Evolutionary conservation across 2,329 filamentous ascomycete species (phyloP).

Genomic region (Fusarium longipes): DNA sequence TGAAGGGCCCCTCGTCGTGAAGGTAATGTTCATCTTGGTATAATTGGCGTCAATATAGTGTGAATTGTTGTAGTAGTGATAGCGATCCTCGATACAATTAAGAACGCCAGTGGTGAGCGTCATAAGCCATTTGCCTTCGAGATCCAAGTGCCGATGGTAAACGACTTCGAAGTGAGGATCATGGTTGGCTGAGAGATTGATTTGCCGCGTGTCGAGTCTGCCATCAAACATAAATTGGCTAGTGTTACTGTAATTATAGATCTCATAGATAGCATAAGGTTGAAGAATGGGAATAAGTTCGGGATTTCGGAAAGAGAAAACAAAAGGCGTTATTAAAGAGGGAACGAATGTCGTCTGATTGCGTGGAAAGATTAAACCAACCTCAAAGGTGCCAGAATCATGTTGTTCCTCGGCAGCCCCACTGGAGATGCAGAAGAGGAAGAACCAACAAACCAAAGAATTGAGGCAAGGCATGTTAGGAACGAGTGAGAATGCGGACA

Average conservation of each 20-base stretch:
- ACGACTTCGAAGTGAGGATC: not conserved
- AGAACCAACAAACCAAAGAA: too few species aligned
- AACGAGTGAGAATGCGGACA: too few species aligned
- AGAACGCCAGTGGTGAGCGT: not conserved
- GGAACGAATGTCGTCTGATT: slow-evolving; percentile 4
- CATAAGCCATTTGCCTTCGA: not conserved
- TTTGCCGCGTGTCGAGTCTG: fast-evolving
- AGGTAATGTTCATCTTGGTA: not conserved
- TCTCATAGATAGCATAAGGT: not conserved
- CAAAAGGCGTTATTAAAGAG: not conserved
- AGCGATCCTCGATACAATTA: not conserved
- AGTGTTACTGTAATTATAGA: not conserved
- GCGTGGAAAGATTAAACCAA: slow-evolving; percentile 13
- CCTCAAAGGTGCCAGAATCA: too few species aligned
- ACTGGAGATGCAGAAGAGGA: too few species aligned
- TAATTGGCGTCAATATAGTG: not conserved
- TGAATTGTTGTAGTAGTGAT: not conserved
- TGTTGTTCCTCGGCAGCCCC: too few species aligned
- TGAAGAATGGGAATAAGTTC: not conserved
- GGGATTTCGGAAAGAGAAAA: slow-evolving; percentile 5
- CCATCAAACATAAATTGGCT: fast-evolving
- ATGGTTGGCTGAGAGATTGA: not conserved
- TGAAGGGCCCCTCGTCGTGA: slow-evolving; percentile 8
- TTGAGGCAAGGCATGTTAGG: too few species aligned
- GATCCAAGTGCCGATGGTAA: not conserved